Evolutionary conservation across 139 green algal genomes (phyloP).

Genomic region (Astrephomene gubernaculifera): DNA sequence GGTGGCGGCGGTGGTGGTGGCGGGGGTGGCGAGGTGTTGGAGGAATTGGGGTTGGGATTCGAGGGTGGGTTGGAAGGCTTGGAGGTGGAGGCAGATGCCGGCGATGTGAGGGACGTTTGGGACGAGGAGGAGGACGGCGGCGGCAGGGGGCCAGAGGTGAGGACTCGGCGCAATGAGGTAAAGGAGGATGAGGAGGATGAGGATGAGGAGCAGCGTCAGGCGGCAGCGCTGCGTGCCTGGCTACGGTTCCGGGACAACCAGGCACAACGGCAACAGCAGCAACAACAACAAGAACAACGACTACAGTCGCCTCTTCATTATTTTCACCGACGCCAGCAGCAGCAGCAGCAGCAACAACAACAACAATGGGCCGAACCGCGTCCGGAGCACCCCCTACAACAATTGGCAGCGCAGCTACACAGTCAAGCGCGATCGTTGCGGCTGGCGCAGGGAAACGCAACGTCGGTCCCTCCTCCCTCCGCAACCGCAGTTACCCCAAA

Average conservation of each 20-base stretch:
- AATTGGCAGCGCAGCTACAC: too few relatives aligned
- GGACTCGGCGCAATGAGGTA: neutral
- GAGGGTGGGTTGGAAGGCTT: neutral
- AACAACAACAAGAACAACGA: too few relatives aligned
- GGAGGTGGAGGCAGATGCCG: neutral
- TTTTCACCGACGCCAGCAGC: neutral
- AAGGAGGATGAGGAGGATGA: neutral
- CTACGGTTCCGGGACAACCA: too few relatives aligned
- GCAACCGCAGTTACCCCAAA: too few relatives aligned
- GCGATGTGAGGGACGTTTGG: neutral
- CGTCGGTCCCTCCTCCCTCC: too few relatives aligned
- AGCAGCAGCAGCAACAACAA: neutral
- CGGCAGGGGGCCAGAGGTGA: neutral
- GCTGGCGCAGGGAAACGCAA: too few relatives aligned
- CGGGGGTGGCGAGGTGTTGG: neutral
- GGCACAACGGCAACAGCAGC: too few relatives aligned
- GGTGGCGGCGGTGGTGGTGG: neutral
- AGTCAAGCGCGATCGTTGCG: too few relatives aligned
- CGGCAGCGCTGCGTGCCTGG: neutral
- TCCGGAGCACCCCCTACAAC: too few relatives aligned
- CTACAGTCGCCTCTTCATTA: too few relatives aligned
- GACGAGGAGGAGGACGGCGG: neutral
- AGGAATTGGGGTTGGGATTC: neutral
- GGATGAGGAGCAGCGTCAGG: neutral
- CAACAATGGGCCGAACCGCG: neutral